Conservation (phyloP, 1,284 basidiomycete species). For the Tilletia setariae region DNA sequence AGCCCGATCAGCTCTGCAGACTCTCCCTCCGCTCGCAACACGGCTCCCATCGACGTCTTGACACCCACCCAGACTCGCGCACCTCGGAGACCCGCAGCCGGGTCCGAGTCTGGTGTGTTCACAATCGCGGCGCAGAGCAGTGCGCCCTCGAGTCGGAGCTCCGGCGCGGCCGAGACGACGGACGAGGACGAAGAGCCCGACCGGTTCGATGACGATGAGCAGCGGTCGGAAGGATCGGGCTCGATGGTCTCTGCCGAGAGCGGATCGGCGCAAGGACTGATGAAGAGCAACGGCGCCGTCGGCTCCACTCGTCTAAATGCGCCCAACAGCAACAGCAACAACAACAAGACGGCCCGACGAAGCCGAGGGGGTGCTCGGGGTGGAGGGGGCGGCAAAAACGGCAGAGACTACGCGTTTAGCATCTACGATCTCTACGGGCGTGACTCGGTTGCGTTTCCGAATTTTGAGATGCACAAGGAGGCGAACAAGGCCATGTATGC, state of each 20-base stretch:
- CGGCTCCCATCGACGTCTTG: background rate
- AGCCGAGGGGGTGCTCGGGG: background rate
- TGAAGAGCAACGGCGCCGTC: background rate
- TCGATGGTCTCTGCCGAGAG: background rate
- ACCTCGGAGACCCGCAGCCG: background rate
- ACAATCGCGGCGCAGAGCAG: slow-evolving; percentile 12
- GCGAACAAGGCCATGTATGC: slow-evolving; percentile 12
- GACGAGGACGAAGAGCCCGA: slow-evolving; percentile 27
- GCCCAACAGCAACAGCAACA: background rate
- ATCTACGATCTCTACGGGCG: slow-evolving; percentile 51
- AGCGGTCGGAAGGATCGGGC: slow-evolving; percentile 1
- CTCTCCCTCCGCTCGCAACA: slow-evolving; percentile 28
- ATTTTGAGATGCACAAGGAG: slow-evolving; percentile 36
- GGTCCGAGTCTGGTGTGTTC: background rate
- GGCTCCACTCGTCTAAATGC: background rate
- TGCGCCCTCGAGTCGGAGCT: slow-evolving; percentile 20
- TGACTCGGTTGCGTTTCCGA: slow-evolving; percentile 49
- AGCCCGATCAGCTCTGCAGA: slow-evolving; percentile 44
- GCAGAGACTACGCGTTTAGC: slow-evolving; percentile 43
- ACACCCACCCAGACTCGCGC: background rate
- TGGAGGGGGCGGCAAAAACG: slow-evolving; percentile 14
- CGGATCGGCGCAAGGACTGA: slow-evolving; percentile 5
- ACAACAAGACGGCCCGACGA: background rate
- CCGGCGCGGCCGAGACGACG: slow-evolving; percentile 39
- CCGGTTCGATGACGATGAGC: slow-evolving; percentile 13